Evolutionary conservation across 768 basidiomycete species (phyloP).

Genomic region (Russula ochroleuca): DNA sequence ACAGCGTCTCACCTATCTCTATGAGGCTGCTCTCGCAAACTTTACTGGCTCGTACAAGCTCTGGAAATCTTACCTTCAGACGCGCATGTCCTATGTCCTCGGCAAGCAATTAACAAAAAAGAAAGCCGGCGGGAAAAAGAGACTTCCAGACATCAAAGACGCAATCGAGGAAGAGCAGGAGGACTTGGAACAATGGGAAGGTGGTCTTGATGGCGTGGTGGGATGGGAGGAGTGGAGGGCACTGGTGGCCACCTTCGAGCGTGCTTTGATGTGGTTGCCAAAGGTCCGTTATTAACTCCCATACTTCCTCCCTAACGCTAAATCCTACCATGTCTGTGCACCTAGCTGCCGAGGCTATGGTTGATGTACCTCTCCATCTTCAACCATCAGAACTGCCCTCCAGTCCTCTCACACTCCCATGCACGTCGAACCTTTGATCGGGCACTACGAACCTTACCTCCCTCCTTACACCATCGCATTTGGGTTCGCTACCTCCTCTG

Average conservation of each 20-base stretch:
- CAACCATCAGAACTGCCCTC: conserved; percentile 83
- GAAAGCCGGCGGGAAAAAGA: conserved; percentile 83
- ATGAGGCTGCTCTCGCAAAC: conserved; percentile 83
- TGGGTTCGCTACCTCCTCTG: conserved; percentile 93
- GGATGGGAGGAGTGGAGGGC: conserved; percentile 96
- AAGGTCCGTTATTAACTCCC: conserved; percentile 49
- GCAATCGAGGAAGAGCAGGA: conserved; percentile 81
- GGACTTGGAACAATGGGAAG: conserved; percentile 80
- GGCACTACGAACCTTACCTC: conserved; percentile 87
- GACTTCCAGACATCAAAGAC: conserved; percentile 86
- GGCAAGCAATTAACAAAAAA: conserved; percentile 70
- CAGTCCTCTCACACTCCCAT: conserved; percentile 80
- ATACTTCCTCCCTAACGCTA: background rate
- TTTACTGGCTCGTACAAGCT: conserved; percentile 92
- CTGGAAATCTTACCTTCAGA: conserved; percentile 88
- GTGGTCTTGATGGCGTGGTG: conserved; percentile 79
- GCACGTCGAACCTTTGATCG: conserved; percentile 93
- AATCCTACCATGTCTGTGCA: background rate
- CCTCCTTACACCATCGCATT: conserved; percentile 84
- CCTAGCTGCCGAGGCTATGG: conserved; percentile 90
- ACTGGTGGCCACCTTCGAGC: conserved; percentile 83
- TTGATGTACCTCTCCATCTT: conserved; percentile 88
- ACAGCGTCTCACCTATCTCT: conserved; percentile 85
- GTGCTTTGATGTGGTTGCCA: conserved; percentile 92
- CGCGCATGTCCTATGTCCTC: conserved; percentile 81